Base-by-base conservation (phyloP, 164 flowering plant species). In the Chimonanthus salicifolius region DNA sequence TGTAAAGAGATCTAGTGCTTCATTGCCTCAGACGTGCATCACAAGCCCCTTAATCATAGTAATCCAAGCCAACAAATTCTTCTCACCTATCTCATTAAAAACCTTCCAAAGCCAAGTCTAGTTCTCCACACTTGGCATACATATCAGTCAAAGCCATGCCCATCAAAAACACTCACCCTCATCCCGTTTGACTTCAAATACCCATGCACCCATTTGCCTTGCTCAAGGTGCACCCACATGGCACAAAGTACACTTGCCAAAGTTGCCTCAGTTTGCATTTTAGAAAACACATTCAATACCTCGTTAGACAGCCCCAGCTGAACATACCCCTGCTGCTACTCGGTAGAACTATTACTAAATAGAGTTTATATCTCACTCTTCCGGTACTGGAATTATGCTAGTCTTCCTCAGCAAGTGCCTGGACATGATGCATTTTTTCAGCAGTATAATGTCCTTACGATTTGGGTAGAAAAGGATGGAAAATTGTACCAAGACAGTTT, bases 201-300 rank as follows among this genome's bases (percentile, higher is more conserved):
- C 50, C 79, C 75, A 78, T 81, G 83, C 18, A 78, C 79, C 84
- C 84, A 81, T 58, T 76, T 78, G 15, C 84, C 81, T 43, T 76
- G 79, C 47, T 81, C 84, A 18, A 78, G 69, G 1, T 20, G 79
- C 80, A 46, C 81, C 81, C 67, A 79, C 69, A 69, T 77, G 71
- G 82, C 84, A 1, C 76, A 62, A 6, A 79, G 76, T 62, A 78
- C 80, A 72, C 79, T 81, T 66, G 76, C 79, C 4, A 81, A 69
- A 48, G 76, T 81, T 5, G 77, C 70, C 54, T 76, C 80, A 80
- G 71, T 70, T 68, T 74, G 79, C 83, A 79, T 78, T 33, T 45
- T 43, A 5, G 15, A 33, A 58, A 83, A 83, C 4, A 79, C 54
- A n/a, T 64, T 58, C 78, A 83, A 69, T 44, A 80, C 80, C 47